Evolutionary conservation across 73 alveolate species (phyloP), one percentile per base, ranked within the genome.

Genomic region (Paramecium octaurelia): DNA sequence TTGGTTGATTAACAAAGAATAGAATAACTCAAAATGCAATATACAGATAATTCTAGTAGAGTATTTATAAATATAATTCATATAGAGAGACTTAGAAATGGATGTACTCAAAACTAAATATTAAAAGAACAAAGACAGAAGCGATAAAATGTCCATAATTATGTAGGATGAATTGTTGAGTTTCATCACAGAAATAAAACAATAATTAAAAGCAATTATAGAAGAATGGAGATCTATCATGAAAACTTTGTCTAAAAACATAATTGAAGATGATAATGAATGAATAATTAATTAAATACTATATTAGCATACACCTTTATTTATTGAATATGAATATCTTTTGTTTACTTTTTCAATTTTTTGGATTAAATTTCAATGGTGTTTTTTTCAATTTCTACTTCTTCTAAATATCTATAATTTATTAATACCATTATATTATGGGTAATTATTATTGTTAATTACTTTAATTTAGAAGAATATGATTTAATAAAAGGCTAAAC

Each of bases 81-180:
- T 40, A 89, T 40, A 89, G 94, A 68, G 94, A 70, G 94, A 89
- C 27, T 40, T 83, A 14, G 94, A 89, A 46, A 89, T 70, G 92
- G 94, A 89, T 68, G 75, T 89, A 21, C 75, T 89, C 48, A 70
- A 71, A 36, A 89, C 86, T 43, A 89, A 89, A 34, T 71, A 59
- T 36, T 42, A 70, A 27, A 89, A 89, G 71, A 89, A 89, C 46
- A 44, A 68, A 44, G 71, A 89, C 16, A 89, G 76, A 59, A 35
- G 75, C 24, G 91, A 89, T 12, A 89, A 89, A 70, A 89, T 89
- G 88, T 58, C 71, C 16, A 70, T 70, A 8, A 89, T 89, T 24
- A 38, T 89, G 88, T 70, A 38, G 1, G 88, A 77, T 20, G 94
- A 89, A 1, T 18, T 64, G 9, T 34, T 64, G 9, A 64, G 21